phyloP scores from a whole-genome alignment of 2,329 filamentous ascomycete species.

The Alternaria conjuncta region DNA sequence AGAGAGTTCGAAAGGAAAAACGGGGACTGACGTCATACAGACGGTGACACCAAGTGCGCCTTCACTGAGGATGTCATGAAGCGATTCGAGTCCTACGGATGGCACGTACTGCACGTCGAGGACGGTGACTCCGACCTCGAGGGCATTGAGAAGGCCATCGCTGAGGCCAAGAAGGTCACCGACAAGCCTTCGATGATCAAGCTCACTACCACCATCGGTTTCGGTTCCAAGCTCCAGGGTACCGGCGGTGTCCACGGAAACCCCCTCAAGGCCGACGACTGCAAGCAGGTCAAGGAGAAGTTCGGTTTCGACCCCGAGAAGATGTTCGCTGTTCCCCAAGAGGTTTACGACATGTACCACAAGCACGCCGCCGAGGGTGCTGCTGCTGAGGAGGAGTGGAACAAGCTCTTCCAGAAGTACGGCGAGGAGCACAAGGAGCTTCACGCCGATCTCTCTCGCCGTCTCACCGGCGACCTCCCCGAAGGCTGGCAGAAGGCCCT shows the following conservation, averaged over 20 bases:
- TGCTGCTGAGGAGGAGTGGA: conserved; percentile 92
- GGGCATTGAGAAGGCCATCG: conserved; percentile 86
- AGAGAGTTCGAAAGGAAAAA: background rate
- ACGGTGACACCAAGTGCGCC: conserved; percentile 92
- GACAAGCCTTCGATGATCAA: conserved; percentile 98
- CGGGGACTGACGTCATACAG: conserved; percentile 51
- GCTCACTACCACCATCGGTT: conserved; percentile 96
- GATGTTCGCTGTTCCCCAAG: conserved; percentile 89
- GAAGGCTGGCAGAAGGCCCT: conserved; percentile 96
- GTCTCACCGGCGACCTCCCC: conserved; percentile 81
- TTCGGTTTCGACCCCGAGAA: conserved; percentile 96
- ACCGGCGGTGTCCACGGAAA: conserved; percentile 96
- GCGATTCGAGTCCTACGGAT: conserved; percentile 96
- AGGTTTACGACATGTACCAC: conserved; percentile 90
- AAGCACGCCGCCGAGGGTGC: conserved; percentile 86
- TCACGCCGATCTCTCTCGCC: conserved; percentile 80
- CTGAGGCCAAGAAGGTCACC: conserved; percentile 82
- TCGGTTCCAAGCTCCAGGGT: conserved; percentile 89
- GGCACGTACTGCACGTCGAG: conserved; percentile 84
- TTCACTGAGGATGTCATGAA: conserved; percentile 97
- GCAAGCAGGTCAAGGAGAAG: conserved; percentile 89
- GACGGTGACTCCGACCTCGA: conserved; percentile 90
- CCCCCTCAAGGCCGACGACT: conserved; percentile 92
- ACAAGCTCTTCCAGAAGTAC: conserved; percentile 90
- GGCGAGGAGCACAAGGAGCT: conserved; percentile 76